Evolutionary conservation across 208 protist genomes (phyloP), one percentile per base, ranked within the genome.

Genomic region (Phytomonas sp.): DNA sequence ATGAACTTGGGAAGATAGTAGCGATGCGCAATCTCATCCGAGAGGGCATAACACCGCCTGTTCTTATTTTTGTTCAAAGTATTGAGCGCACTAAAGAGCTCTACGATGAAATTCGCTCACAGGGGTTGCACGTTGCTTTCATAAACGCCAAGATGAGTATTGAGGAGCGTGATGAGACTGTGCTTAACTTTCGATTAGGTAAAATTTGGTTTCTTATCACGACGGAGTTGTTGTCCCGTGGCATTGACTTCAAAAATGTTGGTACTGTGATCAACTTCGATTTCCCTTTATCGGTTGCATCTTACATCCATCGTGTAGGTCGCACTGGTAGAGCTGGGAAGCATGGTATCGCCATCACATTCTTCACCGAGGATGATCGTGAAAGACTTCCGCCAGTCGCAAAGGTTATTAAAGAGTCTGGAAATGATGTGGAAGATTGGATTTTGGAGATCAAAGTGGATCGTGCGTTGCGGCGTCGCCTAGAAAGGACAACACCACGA

Each of bases 181-280:
- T 99, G 37, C 75, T 97, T 65, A 89, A 97, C 63, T 99, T 99
- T 69, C 85, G 98, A 34, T 78, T 90, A 0, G 98, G 97, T 66
- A 89, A 97, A 70, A 97, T 98, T 30, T 99, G 97, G 95, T 76
- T 99, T 5, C 84, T 99, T 51, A 95, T 99, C 66, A 94, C 93
- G 56, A 99, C 98, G 20, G 97, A 99, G 53, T 79, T 99, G 60
- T 89, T 99, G 68, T 94, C 95, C 4, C 89, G 98, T 43, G 98
- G 98, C 81, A 98, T 99, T 66, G 98, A 99, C 79, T 99, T 99
- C 74, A 98, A 98, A 67, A 97, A 97, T 68, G 93, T 99, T 31
- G 88, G 88, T 60, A 92, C 91, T 7, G 98, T 99, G 29, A 98
- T 99, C 82, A 99, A 99, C 85, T 99, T 98, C 77, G 98, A 99